These are phyloP conservation scores for Thelephora aurantiotincta DNA, from an alignment of 768 basidiomycete species.

Conservation along the genomic window DNA sequence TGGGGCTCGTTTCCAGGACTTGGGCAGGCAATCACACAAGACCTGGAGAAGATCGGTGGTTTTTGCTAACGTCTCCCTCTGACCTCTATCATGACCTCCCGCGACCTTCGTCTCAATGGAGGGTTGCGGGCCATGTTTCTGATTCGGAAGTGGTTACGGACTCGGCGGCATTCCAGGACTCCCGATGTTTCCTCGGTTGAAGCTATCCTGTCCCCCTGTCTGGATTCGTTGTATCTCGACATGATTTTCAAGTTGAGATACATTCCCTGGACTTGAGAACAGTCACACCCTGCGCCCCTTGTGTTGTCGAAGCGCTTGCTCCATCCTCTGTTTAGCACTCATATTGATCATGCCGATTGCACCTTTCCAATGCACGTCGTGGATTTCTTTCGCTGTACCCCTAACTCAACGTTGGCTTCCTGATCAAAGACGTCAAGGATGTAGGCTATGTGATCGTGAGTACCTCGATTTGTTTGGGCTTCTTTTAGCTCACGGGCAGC, in stretches of 20 bases:
- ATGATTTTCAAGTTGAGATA: conserved; percentile 18
- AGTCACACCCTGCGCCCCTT: conserved; percentile 15
- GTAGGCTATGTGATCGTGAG: conserved; percentile 92
- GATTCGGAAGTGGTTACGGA: conserved; percentile 40
- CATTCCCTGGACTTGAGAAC: conserved; percentile 20
- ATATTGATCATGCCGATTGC: conserved; percentile 30
- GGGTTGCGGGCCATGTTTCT: conserved; percentile 22
- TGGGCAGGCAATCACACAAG: conserved; percentile 20
- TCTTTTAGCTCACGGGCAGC: conserved; percentile 1
- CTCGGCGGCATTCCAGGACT: conserved; percentile 23
- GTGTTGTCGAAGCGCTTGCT: conserved; percentile 38
- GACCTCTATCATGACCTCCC: conserved; percentile 24
- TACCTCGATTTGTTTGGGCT: conserved; percentile 12
- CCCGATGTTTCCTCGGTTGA: conserved; percentile 21
- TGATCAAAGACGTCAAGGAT: conserved; percentile 87
- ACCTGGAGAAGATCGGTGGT: conserved; percentile 15
- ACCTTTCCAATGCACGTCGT: conserved; percentile 14
- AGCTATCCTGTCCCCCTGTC: conserved; percentile 37
- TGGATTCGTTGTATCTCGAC: conserved; percentile 31
- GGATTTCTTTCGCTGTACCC: conserved; percentile 12
- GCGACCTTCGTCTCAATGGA: conserved; percentile 17
- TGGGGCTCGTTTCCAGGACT: conserved; percentile 20
- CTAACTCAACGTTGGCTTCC: conserved; percentile 10
- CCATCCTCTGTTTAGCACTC: conserved; percentile 21
- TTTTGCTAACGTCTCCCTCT: conserved; percentile 23